Base-by-base conservation (phyloP, 2,329 filamentous ascomycete genomes). In the Polytolypa hystricis region DNA sequence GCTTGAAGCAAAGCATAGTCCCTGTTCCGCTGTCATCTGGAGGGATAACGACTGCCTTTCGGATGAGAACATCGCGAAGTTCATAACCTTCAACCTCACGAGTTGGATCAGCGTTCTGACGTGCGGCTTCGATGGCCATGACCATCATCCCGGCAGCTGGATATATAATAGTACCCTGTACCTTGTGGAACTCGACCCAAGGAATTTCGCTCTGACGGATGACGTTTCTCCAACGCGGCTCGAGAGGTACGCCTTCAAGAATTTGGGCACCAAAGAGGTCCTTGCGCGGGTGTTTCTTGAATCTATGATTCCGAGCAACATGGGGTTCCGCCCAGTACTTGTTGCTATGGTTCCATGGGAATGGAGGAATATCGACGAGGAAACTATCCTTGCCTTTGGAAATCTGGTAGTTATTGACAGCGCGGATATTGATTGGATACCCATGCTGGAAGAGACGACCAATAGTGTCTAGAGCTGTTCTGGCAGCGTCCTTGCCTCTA, bases 61-160 rank as follows among this genome's bases (percentile, higher is more conserved):
- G 38, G 20, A 55, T 52, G 3, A 8, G 30, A 11, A 57, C 30
- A 12, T 54, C 43, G 10, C 40, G 44, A 7, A 55, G 27, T 3
- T 27, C 27, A 21, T 37, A 46, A 4, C 35, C 31, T 7, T 32
- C 9, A 17, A 48, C 43, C 15, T 12, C 33, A 4, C 35, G 15
- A 14, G 38, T 15, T 8, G 31, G 12, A 19, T 15, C n/a, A 15
- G 38, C 36, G 3, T 16, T 6, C 32, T 51, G 45, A 2, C 14
- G 27, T 2, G 39, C 32, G 8, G 5, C 39, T 28, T 50, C 47
- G 17, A 46, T 35, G 7, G 40, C 43, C 42, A 46, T 46, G n/a
- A 32, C 33, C n/a, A 49, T 25, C n/a, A 39, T 40, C 7, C 45
- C 48, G 23, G 47, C 42, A 17, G 25, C 40, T 8, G 48, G 47